Evolutionary conservation across 306 rosid genomes (phyloP).

Genomic region (Prunus padus): DNA sequence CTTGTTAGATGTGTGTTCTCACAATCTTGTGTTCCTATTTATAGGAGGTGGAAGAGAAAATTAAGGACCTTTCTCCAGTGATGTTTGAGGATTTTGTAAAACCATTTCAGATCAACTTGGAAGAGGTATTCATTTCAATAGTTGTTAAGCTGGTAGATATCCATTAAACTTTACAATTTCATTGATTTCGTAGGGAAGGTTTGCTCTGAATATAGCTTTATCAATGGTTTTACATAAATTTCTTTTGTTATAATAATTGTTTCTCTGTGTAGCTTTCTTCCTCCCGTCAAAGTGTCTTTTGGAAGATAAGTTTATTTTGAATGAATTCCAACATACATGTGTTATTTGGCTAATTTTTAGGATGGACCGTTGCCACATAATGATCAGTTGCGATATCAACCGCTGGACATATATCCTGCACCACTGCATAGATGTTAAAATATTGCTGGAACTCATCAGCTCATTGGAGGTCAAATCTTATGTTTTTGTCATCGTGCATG

Average conservation of each 20-base stretch:
- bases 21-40: constrained; percentile 13
- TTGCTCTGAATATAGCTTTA: background rate
- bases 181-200: too few species aligned
- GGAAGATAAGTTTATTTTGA: background rate
- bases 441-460: constrained; percentile 21
- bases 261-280: background rate
- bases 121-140: constrained; percentile 47
- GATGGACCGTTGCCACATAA: constrained; percentile 77
- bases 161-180: background rate
- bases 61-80: constrained; percentile 69
- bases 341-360: constrained; percentile 34
- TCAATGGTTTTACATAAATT: background rate
- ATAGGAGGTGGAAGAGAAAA: constrained; percentile 82
- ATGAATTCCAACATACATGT: background rate
- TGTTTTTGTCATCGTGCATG: background rate
- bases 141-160: background rate
- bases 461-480: constrained; percentile 1
- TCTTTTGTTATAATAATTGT: background rate
- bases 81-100: constrained; percentile 84
- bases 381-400: constrained; percentile 53
- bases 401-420: constrained; percentile 68
- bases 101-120: constrained; percentile 79
- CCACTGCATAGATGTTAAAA: constrained; percentile 80
- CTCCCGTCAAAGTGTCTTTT: background rate
- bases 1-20: constrained; percentile 2